These are phyloP conservation scores for Teunomyces tritomae DNA, from an alignment of 805 yeast genomes.

Conservation along the genomic window DNA sequence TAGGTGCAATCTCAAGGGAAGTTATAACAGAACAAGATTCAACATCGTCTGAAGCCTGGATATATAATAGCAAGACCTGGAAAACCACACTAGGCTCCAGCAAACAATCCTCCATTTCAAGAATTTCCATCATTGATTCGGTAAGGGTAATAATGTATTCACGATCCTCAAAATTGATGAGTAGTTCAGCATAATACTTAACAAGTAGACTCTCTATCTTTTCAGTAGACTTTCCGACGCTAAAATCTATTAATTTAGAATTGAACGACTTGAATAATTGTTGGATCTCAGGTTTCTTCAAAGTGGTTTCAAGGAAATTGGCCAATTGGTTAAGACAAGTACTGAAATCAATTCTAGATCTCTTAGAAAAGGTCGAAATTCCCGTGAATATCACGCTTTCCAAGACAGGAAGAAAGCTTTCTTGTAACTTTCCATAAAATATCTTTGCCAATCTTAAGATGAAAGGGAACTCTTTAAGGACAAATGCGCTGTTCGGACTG, in stretches of 20 bases:
- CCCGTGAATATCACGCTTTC: not conserved
- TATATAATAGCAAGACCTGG: conserved; percentile 4
- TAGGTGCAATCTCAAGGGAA: conserved; percentile 16
- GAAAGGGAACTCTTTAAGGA: not conserved
- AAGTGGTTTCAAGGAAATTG: not conserved
- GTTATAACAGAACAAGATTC: not conserved
- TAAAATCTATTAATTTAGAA: not conserved
- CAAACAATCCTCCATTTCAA: conserved; percentile 2
- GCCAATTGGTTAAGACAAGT: not conserved
- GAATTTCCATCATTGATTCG: conserved; percentile 5
- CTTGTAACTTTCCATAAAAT: conserved; percentile 10
- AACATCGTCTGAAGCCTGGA: not conserved
- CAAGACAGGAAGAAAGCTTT: not conserved
- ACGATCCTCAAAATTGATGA: not conserved
- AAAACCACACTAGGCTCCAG: conserved; percentile 8
- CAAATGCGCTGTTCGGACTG: not conserved
- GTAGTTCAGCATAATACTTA: not conserved
- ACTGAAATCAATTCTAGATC: not conserved
- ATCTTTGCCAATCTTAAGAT: conserved; percentile 1
- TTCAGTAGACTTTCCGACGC: not conserved
- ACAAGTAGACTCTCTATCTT: not conserved
- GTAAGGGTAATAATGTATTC: not conserved
- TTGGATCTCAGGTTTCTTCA: not conserved
- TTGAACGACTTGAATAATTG: not conserved
- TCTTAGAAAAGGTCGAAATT: conserved; percentile 7